These are phyloP conservation scores for Gastrolobium villosum DNA, from an alignment of 306 rosid genomes.

Conservation along the genomic window DNA sequence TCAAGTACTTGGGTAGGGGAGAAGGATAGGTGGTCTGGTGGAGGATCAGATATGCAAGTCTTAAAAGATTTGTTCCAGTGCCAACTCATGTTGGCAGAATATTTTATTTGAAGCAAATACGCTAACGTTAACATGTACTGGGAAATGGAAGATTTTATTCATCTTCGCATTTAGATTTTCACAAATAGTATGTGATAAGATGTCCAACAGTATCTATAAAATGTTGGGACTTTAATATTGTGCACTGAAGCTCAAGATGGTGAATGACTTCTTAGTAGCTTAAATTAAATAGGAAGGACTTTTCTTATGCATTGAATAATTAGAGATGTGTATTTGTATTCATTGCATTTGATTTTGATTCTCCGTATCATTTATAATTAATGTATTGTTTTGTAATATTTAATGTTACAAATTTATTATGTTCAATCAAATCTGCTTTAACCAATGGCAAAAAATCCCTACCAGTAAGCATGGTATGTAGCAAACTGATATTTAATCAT, in stretches of 20 bases:
- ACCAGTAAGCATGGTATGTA: background rate
- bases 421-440: background rate
- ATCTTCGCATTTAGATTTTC: conserved; percentile 6
- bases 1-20: background rate
- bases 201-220: background rate
- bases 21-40: background rate
- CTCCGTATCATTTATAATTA: background rate
- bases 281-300: background rate
- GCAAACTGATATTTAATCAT: background rate
- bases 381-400: background rate
- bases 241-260: background rate
- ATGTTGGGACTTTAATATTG: no score
- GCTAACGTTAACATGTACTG: background rate
- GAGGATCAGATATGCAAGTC: background rate
- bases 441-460: background rate
- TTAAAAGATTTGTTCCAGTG: conserved; percentile 9
- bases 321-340: background rate
- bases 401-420: background rate
- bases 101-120: background rate
- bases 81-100: background rate
- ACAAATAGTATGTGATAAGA: background rate
- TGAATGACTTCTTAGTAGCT: background rate
- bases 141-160: background rate
- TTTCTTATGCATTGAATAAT: background rate
- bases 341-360: background rate